Conservation (phyloP, 148 eudicot species). For the Camellia lanceoleosa region DNA sequence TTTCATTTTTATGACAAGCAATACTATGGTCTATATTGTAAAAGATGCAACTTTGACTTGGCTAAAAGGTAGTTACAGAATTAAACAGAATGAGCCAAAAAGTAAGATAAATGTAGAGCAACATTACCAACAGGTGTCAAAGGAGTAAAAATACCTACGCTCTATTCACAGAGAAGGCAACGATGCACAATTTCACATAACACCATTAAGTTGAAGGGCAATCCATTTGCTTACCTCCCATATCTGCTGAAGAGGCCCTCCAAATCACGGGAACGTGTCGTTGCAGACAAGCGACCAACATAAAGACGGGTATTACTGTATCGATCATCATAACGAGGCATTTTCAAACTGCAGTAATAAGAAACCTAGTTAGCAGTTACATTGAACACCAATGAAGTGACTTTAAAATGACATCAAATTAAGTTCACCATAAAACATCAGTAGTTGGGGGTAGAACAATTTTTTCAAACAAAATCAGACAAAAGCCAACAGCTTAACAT, state of each 20-base stretch:
- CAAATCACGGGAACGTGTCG: constrained; percentile 81
- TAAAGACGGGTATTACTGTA: constrained; percentile 69
- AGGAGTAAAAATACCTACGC: not conserved
- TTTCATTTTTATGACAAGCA: too few relatives aligned
- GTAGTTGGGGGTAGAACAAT: not conserved
- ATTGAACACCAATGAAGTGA: not conserved
- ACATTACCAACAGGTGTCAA: not conserved
- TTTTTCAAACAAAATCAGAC: not conserved
- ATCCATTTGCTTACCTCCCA: constrained; percentile 60
- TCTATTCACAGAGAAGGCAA: not conserved
- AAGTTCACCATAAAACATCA: not conserved
- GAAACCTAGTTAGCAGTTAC: not conserved
- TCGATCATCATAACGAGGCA: constrained; percentile 74
- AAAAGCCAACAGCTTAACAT: not conserved
- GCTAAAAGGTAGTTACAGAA: not conserved
- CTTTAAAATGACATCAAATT: not conserved
- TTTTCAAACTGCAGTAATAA: constrained; percentile 19
- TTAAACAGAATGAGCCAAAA: not conserved
- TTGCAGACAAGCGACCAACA: constrained; percentile 84
- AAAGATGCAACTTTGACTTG: not conserved
- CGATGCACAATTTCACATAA: not conserved
- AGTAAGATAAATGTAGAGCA: not conserved
- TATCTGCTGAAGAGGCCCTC: constrained; percentile 80
- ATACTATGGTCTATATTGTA: not conserved
- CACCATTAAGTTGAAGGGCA: not conserved